These are phyloP conservation scores for Tritrichomonas foetus DNA, from an alignment of 208 protist genomes.

Conservation along the genomic window DNA sequence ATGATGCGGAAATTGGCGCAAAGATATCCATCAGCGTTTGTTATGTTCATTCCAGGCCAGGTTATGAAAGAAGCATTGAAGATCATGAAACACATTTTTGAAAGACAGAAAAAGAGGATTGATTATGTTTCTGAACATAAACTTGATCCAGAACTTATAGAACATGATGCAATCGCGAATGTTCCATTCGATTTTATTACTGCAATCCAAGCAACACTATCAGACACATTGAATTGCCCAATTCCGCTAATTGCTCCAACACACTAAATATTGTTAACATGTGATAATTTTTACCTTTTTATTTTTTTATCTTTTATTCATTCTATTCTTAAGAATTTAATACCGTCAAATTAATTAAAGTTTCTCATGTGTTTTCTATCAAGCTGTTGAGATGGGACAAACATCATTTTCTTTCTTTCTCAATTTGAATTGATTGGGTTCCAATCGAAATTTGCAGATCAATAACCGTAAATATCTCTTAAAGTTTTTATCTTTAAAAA, in stretches of 20 bases:
- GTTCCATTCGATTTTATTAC: not conserved
- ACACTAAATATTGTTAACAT: too few species aligned
- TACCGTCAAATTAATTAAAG: too few species aligned
- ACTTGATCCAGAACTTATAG: not conserved
- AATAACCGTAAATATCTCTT: too few species aligned
- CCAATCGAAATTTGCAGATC: too few species aligned
- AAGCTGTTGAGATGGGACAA: too few species aligned
- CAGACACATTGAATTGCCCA: not conserved
- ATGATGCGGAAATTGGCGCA: not conserved
- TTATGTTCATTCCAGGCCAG: not conserved
- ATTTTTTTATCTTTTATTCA: too few species aligned
- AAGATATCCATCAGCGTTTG: not conserved
- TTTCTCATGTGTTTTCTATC: too few species aligned
- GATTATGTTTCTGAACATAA: not conserved
- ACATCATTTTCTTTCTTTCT: too few species aligned
- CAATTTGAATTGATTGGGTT: too few species aligned
- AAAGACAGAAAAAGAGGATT: conserved; percentile 5
- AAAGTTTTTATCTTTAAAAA: too few species aligned
- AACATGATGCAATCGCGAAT: not conserved
- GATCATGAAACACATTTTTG: not conserved
- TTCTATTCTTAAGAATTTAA: too few species aligned
- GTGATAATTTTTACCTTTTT: too few species aligned
- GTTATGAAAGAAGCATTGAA: not conserved
- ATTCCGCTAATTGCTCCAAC: not conserved
- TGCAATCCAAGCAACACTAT: not conserved